Conservation (phyloP, 2,329 filamentous ascomycete genomes). For the Cryphonectria naterciae region DNA sequence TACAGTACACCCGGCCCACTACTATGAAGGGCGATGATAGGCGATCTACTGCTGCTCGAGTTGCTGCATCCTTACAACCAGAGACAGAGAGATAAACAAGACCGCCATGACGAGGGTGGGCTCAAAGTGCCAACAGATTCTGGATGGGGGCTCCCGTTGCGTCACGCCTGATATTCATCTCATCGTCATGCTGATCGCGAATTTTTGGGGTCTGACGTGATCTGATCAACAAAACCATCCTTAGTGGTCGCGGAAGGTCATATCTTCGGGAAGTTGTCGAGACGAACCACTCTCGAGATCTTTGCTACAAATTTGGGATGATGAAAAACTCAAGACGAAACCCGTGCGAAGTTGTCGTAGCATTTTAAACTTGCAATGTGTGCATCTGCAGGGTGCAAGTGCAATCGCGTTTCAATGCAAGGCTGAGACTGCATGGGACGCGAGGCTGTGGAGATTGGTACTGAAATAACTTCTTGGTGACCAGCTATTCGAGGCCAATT, state of each 20-base stretch:
- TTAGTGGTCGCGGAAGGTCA: background rate
- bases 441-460: background rate
- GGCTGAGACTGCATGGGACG: background rate
- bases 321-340: background rate
- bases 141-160: background rate
- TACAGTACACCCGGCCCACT: no score
- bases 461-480: background rate
- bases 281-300: background rate
- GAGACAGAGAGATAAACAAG: background rate
- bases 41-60: no score
- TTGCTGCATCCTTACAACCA: no score
- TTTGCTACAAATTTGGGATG: background rate
- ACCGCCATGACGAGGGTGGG: background rate
- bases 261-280: background rate
- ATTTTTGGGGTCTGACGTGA: slow-evolving; percentile 1
- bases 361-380: background rate
- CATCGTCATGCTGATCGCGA: background rate
- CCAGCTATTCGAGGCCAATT: background rate
- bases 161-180: background rate
- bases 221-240: background rate
- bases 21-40: no score
- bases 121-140: background rate
- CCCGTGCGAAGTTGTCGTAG: background rate
- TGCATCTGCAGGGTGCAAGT: no score
- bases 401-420: background rate